These are phyloP conservation scores for Ministeria vibrans DNA, from an alignment of 78 protist species.

Conservation along the genomic window DNA sequence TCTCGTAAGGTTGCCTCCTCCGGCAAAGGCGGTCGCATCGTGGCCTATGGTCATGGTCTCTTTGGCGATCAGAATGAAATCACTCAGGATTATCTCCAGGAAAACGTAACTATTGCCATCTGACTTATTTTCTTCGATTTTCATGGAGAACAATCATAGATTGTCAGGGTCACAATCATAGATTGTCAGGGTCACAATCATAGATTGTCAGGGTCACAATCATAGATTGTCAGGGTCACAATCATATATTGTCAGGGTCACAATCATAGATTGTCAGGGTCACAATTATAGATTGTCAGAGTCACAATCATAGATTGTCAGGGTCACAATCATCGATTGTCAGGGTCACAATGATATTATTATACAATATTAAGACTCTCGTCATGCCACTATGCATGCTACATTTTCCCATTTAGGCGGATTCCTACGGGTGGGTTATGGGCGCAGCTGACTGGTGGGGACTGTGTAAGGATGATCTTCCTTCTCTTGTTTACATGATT, in stretches of 20 bases:
- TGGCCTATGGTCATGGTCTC: slow-evolving; percentile 14
- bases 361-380: neutral
- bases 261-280: neutral
- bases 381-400: neutral
- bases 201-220: no score
- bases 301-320: neutral
- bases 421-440: neutral
- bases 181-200: no score
- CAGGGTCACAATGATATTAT: neutral
- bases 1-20: neutral
- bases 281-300: neutral
- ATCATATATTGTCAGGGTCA: neutral
- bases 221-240: neutral
- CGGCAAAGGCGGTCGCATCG: neutral
- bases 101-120: no score
- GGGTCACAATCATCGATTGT: neutral
- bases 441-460: slow-evolving; percentile 7
- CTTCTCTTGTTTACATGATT: neutral
- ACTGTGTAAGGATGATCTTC: neutral
- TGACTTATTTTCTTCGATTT: no score
- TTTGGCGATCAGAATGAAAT: slow-evolving; percentile 2
- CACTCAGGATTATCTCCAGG: neutral
- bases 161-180: no score
- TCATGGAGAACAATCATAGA: no score
- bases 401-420: neutral